These are phyloP conservation scores for Wolfiporia cocos DNA, from an alignment of 1,284 basidiomycete species.

Conservation along the genomic window DNA sequence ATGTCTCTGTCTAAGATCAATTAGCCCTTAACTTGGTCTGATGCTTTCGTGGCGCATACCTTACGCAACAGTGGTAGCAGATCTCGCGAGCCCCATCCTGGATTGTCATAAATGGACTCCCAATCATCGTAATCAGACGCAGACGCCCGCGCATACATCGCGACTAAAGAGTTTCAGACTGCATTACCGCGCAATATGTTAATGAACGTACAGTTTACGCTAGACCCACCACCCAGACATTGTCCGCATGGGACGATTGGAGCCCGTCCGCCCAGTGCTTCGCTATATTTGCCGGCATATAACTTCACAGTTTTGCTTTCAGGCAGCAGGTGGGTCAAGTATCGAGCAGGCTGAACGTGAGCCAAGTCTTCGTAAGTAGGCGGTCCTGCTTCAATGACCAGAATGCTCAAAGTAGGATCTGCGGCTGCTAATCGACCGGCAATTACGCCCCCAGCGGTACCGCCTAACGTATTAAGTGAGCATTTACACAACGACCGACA, in stretches of 20 bases:
- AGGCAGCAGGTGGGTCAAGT: conserved; percentile 20
- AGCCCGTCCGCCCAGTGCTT: conserved; percentile 36
- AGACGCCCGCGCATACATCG: conserved; percentile 43
- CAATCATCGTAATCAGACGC: conserved; percentile 43
- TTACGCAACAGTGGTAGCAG: conserved; percentile 45
- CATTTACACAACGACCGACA: too few species aligned
- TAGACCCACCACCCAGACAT: conserved; percentile 50
- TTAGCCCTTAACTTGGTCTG: too few species aligned
- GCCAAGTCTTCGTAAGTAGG: conserved; percentile 24
- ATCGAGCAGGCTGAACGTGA: conserved; percentile 28
- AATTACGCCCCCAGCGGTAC: conserved; percentile 34
- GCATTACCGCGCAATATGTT: background rate
- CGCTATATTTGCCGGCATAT: conserved; percentile 16
- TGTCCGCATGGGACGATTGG: conserved; percentile 34
- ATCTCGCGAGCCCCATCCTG: conserved; percentile 44
- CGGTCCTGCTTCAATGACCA: conserved; percentile 36
- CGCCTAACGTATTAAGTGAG: too few species aligned
- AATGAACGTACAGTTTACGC: conserved; percentile 43
- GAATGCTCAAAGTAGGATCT: conserved; percentile 33
- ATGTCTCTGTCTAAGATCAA: conserved; percentile 48
- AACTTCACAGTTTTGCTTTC: conserved; percentile 16
- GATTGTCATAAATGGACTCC: conserved; percentile 29
- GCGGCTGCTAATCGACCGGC: conserved; percentile 39
- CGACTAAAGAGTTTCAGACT: conserved; percentile 13
- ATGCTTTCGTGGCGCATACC: too few species aligned